Evolutionary conservation across 805 yeast genomes (phyloP).

Genomic region (Kuraishia capsulata): DNA sequence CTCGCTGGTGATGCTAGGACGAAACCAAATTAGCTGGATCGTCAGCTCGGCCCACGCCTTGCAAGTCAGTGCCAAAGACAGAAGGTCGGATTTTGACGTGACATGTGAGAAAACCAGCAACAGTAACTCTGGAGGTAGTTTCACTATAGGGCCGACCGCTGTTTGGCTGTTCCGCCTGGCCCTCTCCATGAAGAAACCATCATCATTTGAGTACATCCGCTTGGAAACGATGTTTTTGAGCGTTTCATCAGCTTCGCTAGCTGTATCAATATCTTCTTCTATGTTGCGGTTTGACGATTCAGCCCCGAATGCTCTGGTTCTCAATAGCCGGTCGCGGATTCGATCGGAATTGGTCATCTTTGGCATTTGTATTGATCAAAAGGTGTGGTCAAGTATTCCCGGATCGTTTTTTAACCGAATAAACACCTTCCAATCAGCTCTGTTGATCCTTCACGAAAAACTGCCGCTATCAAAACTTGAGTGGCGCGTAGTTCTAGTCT

Average conservation of each 20-base stretch:
- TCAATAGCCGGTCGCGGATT: no score
- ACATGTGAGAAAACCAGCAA: conserved; percentile 59
- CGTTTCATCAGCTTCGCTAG: conserved; percentile 15
- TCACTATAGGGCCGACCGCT: conserved; percentile 19
- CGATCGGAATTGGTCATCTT: no score
- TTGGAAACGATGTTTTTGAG: not conserved
- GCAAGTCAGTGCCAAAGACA: conserved; percentile 62
- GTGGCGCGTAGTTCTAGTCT: no score
- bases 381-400: no score
- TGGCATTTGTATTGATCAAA: no score
- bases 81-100: conserved; percentile 49
- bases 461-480: no score
- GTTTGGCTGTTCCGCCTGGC: not conserved
- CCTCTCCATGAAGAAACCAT: not conserved
- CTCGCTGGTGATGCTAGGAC: conserved; percentile 61
- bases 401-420: no score
- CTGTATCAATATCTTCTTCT: conserved; percentile 20
- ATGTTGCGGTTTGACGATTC: no score
- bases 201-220: not conserved
- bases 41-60: conserved; percentile 71
- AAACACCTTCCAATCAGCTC: no score
- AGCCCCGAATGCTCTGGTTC: no score
- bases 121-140: conserved; percentile 51
- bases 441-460: no score
- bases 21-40: conserved; percentile 77